A percentile compares a stretch with the other conserved stretches of the same genome.
Evolutionary conservation across 352 stramenopile species (phyloP).

Genomic region (Phytophthora hibernalis): DNA sequence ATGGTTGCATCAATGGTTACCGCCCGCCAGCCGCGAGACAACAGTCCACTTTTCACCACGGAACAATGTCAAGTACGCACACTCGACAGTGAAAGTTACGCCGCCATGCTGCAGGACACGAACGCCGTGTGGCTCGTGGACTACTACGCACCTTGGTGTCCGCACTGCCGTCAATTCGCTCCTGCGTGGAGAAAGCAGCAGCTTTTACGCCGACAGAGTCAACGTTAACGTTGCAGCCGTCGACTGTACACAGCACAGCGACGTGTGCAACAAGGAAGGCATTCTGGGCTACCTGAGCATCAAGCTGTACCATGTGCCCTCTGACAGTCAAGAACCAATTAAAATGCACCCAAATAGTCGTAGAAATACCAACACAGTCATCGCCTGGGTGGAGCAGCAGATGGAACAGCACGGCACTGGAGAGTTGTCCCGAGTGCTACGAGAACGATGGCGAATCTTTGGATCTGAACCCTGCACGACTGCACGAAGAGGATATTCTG

Average conservation of each 20-base stretch:
- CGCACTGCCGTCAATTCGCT: conserved; percentile 79
- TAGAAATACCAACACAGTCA: conserved; percentile 60
- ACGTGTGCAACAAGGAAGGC: conserved; percentile 63
- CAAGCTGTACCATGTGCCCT: conserved; percentile 74
- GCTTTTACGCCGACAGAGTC: conserved; percentile 62
- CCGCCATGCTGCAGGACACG: conserved; percentile 48
- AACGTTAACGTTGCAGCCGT: conserved; percentile 70
- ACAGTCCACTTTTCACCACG: conserved; percentile 66
- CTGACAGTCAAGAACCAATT: conserved; percentile 30
- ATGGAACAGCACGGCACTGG: conserved; percentile 50
- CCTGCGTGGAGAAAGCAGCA: conserved; percentile 74
- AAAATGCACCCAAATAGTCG: conserved; percentile 48
- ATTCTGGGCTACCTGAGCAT: conserved; percentile 73
- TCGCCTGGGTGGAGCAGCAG: conserved; percentile 74
- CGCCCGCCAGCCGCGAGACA: conserved; percentile 33
- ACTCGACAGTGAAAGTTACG: conserved; percentile 45
- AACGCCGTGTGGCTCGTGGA: conserved; percentile 76
- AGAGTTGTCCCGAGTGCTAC: conserved; percentile 63
- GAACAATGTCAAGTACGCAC: conserved; percentile 59
- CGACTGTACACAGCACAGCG: conserved; percentile 73
- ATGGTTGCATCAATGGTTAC: conserved; percentile 5
- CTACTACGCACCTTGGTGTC: conserved; percentile 87
- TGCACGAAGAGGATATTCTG: conserved; percentile 58
- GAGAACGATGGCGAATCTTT: conserved; percentile 49
- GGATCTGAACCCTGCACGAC: conserved; percentile 52